phyloP scores from a whole-genome alignment of 164 flowering plant genomes.

The Cinnamomum micranthum region DNA sequence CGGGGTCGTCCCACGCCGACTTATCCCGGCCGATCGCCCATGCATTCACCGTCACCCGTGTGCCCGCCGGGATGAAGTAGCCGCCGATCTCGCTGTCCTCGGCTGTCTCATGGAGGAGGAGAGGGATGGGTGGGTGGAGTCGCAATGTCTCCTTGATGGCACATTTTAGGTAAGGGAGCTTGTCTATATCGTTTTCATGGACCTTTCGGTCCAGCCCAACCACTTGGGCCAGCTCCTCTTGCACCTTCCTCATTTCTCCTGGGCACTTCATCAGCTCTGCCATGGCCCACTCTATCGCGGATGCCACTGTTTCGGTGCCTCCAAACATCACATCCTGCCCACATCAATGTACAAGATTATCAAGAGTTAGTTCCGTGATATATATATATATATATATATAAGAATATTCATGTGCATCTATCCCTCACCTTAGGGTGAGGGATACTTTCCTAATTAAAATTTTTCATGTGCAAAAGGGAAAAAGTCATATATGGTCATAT shows the following conservation, averaged over 20 bases:
- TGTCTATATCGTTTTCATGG: constrained; percentile 61
- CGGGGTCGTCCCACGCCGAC: constrained; percentile 61
- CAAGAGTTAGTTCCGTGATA: too few species aligned
- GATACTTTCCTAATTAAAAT: too few species aligned
- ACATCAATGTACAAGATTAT: too few species aligned
- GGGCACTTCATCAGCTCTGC: constrained; percentile 67
- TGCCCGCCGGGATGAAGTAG: constrained; percentile 49
- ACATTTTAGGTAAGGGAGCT: constrained; percentile 51
- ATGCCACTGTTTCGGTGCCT: constrained; percentile 88
- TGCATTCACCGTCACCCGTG: constrained; percentile 64
- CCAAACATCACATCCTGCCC: constrained; percentile 87
- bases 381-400: too few species aligned
- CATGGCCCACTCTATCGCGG: constrained; percentile 86
- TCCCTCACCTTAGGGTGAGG: too few species aligned
- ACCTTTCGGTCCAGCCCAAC: constrained; percentile 55
- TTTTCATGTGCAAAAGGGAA: too few species aligned
- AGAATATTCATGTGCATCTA: too few species aligned
- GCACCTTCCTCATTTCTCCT: constrained; percentile 49
- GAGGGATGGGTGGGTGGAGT: constrained; percentile 85
- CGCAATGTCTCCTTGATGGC: constrained; percentile 59
- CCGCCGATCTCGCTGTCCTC: constrained; percentile 56
- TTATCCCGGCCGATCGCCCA: constrained; percentile 68
- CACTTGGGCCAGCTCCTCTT: constrained; percentile 54
- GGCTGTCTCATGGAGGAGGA: constrained; percentile 73
- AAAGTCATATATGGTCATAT: too few species aligned